Evolutionary conservation across 1,139 yeast species (phyloP), one percentile per base, ranked within the genome.

Genomic region (Kluyveromyces sp.): DNA sequence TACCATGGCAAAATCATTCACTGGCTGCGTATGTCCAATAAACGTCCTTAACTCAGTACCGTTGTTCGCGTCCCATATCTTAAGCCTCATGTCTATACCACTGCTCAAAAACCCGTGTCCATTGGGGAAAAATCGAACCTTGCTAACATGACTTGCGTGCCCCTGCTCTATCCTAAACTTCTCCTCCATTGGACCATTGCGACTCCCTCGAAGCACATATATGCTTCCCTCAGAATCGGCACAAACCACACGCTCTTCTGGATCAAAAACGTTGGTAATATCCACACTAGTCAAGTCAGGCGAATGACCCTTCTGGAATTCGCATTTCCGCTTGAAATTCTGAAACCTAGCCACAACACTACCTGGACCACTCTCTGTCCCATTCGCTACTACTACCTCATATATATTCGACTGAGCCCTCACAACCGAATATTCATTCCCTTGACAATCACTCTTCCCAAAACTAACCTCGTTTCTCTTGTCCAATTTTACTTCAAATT

Each of bases 21-120:
- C 67, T 2, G 71, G 63, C 1, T 58, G 57, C 21, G 56, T 68
- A 47, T 81, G 87, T 1, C 76, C 77, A 2, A 50, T 46, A 50
- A 82, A 68, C 0, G 72, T 66, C 41, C 89, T 63, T 1, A 80
- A 75, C 45, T 69, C 70, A 2, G 70, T 54, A 4, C 81, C 80
- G 45, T 72, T 72, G 0, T 57, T 53, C 2, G 69, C 55, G 25
- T 77, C 71, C 87, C 88, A 82, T 6, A 83, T 59, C 54, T 78
- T 78, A 40, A 80, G 65, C 47, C 64, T 73, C 65, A 72, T 69
- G 59, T 83, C 90, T 4, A 69, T 59, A 2, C 85, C 81, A 10
- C 73, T 69, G 2, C 83, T 73, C 37, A 81, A 54, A 2, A 78
- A 55, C 7, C 79, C 90, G 53, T 72, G 67, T 2, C 79, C 76